These are phyloP conservation scores for Mycena venus DNA, from an alignment of 768 basidiomycete species.

Conservation along the genomic window DNA sequence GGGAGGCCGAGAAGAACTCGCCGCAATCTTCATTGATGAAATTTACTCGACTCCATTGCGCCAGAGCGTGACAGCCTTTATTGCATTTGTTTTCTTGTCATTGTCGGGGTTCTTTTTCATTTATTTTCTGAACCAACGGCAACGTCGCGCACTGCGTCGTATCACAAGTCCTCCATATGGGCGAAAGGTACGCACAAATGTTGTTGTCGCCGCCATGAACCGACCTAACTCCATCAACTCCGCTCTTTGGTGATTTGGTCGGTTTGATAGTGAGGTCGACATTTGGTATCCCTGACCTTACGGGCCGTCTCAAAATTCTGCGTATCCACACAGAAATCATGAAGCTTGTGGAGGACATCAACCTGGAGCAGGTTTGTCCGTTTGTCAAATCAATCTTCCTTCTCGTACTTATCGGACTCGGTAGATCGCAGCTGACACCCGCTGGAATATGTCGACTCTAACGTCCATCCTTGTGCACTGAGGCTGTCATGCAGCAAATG, in stretches of 20 bases:
- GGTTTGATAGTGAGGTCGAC: slow-evolving; percentile 99
- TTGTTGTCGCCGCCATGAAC: slow-evolving; percentile 99
- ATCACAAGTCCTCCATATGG: slow-evolving; percentile 97
- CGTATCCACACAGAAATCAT: slow-evolving; percentile 99
- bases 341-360: slow-evolving; percentile 97
- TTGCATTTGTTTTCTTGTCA: background rate
- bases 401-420: background rate
- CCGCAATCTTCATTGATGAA: slow-evolving; percentile 99
- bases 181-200: slow-evolving; percentile 97
- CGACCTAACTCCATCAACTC: slow-evolving; percentile 99
- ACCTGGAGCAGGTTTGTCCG: slow-evolving; percentile 85
- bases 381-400: background rate
- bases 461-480: slow-evolving; percentile 96
- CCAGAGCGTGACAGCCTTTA: slow-evolving; percentile 98
- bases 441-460: slow-evolving; percentile 99
- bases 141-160: slow-evolving; percentile 99
- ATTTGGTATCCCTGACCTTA: slow-evolving; percentile 99
- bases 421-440: slow-evolving; percentile 98
- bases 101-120: background rate
- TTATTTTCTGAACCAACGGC: slow-evolving; percentile 84
- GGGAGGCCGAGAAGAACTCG: slow-evolving; percentile 99
- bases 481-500: slow-evolving; percentile 99
- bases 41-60: slow-evolving; percentile 99
- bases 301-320: slow-evolving; percentile 97
- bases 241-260: slow-evolving; percentile 97